Evolutionary conservation across 1,284 basidiomycete species (phyloP).

Genomic region (Stereum hirsutum): DNA sequence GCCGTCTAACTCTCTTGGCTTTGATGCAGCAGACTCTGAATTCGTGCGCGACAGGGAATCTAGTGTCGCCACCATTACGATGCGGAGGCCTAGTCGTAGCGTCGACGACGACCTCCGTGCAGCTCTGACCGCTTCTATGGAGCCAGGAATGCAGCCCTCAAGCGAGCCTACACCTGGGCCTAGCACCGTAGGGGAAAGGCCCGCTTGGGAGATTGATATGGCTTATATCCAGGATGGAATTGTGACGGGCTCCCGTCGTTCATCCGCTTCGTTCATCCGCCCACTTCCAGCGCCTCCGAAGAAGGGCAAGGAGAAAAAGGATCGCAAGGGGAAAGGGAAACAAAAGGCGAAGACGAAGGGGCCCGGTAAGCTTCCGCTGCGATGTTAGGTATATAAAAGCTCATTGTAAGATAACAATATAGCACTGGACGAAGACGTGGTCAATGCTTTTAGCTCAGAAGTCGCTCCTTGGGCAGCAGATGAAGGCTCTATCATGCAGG

Average conservation of each 20-base stretch:
- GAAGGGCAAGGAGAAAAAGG: constrained; percentile 10
- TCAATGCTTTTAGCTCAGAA: too few species aligned
- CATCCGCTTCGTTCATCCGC: constrained; percentile 26
- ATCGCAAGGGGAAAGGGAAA: constrained; percentile 9
- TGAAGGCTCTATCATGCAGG: constrained; percentile 9
- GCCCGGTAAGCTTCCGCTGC: too few species aligned
- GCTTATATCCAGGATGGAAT: constrained; percentile 29
- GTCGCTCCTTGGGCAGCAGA: constrained; percentile 13
- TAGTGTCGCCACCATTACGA: constrained; percentile 32
- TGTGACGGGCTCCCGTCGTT: constrained; percentile 18
- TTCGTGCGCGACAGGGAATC: constrained; percentile 32
- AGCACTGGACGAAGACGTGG: too few species aligned
- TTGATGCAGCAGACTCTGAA: constrained; percentile 21
- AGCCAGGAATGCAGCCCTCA: constrained; percentile 14
- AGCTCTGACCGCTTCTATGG: constrained; percentile 11
- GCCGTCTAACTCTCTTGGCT: constrained; percentile 2
- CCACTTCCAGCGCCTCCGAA: constrained; percentile 8
- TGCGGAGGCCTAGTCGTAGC: constrained; percentile 45
- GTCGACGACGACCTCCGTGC: constrained; percentile 35
- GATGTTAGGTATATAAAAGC: too few species aligned
- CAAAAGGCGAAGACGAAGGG: constrained; percentile 9
- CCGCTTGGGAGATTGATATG: constrained; percentile 34
- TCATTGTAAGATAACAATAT: too few species aligned
- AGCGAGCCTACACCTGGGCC: constrained; percentile 6
- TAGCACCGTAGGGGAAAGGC: constrained; percentile 23